Evolutionary conservation across 768 basidiomycete species (phyloP).

Genomic region (Lentinula guzmanii): DNA sequence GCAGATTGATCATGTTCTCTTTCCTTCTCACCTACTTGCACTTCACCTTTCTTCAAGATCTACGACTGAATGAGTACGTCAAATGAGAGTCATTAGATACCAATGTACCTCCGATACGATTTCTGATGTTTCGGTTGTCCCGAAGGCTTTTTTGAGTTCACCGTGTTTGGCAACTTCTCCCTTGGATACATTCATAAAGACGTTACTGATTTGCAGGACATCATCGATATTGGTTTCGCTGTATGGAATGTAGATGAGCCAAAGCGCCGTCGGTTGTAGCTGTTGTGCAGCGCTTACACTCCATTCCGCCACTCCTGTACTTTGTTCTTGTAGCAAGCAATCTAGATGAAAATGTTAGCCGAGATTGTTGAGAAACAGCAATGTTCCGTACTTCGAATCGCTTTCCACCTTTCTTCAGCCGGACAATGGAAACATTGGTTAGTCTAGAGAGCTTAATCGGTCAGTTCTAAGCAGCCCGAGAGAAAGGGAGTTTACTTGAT

Average conservation of each 20-base stretch:
- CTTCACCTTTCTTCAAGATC: conserved; percentile 94
- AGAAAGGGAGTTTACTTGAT: conserved; percentile 57
- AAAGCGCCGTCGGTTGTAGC: not conserved
- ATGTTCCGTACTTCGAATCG: conserved; percentile 79
- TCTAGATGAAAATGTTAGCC: conserved; percentile 27
- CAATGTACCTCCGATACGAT: conserved; percentile 73
- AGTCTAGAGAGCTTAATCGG: conserved; percentile 44
- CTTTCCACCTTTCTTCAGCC: conserved; percentile 95
- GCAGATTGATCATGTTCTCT: conserved; percentile 84
- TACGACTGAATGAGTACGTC: conserved; percentile 19
- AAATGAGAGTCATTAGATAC: not conserved
- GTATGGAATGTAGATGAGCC: not conserved
- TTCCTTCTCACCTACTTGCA: conserved; percentile 97
- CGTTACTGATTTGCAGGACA: conserved; percentile 92
- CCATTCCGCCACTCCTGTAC: conserved; percentile 95
- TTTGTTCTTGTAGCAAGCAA: conserved; percentile 99
- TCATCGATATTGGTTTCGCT: conserved; percentile 94
- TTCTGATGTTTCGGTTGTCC: conserved; percentile 61
- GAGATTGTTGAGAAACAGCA: not conserved
- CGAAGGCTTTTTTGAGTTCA: conserved; percentile 91
- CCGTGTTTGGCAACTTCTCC: conserved; percentile 86
- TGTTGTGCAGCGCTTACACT: conserved; percentile 47
- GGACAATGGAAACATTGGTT: conserved; percentile 95
- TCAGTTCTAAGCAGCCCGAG: not conserved
- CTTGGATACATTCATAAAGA: conserved; percentile 95